Evolutionary conservation across 169 alveolate genomes (phyloP).

Genomic region (Plasmodium fragile): DNA sequence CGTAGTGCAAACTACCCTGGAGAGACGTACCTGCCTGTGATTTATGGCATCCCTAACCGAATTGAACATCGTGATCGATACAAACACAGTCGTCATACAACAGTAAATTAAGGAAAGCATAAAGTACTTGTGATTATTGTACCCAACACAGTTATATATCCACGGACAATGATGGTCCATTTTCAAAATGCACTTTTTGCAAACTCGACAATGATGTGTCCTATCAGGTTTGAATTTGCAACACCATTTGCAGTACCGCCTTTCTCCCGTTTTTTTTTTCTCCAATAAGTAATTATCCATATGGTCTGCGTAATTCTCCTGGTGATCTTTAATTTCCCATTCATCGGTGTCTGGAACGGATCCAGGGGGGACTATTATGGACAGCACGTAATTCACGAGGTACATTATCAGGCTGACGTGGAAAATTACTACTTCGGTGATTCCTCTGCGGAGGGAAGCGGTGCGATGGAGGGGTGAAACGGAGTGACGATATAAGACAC

Average conservation of each 20-base stretch:
- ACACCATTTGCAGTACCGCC: constrained; percentile 87
- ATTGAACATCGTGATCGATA: constrained; percentile 82
- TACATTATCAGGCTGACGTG: constrained; percentile 79
- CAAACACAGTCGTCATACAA: constrained; percentile 80
- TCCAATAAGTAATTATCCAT: constrained; percentile 75
- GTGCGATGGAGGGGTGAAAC: background rate
- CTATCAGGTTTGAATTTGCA: constrained; percentile 86
- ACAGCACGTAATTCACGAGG: constrained; percentile 85
- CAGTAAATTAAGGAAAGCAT: constrained; percentile 85
- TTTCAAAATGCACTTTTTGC: constrained; percentile 89
- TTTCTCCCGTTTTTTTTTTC: constrained; percentile 83
- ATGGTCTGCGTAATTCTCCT: constrained; percentile 28
- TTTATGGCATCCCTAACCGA: constrained; percentile 77
- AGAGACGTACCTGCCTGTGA: constrained; percentile 30
- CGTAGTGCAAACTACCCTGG: background rate
- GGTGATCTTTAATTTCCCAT: constrained; percentile 81
- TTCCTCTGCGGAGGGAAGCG: constrained; percentile 57
- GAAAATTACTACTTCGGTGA: constrained; percentile 36
- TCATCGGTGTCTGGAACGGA: constrained; percentile 88
- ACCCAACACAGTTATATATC: constrained; percentile 92
- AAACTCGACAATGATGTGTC: constrained; percentile 88
- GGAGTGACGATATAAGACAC: background rate
- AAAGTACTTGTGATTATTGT: constrained; percentile 91
- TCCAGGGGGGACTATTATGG: constrained; percentile 89
- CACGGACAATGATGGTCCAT: constrained; percentile 96